phyloP scores from a whole-genome alignment of 2,329 filamentous ascomycete genomes.

The Colletotrichum destructivum region DNA sequence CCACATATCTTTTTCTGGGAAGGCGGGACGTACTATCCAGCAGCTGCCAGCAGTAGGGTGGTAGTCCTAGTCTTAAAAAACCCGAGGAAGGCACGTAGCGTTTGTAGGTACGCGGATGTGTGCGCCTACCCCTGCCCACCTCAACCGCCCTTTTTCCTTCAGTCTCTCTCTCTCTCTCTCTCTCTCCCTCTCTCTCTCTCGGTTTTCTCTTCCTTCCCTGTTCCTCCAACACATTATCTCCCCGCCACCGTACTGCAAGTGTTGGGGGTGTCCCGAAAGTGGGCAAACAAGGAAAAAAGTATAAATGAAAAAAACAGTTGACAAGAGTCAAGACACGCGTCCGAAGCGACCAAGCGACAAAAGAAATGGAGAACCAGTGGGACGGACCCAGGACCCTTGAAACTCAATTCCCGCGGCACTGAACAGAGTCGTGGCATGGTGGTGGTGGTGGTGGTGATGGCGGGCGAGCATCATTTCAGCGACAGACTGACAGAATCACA shows the following conservation, averaged over 20 bases:
- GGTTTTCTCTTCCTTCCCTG: background rate
- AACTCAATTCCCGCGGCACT: conserved; percentile 37
- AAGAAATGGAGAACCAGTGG: conserved; percentile 34
- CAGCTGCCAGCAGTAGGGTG: no score
- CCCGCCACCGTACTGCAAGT: background rate
- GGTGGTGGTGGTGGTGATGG: background rate
- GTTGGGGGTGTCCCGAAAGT: no score
- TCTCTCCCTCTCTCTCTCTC: background rate
- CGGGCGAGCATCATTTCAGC: background rate
- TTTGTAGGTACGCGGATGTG: no score
- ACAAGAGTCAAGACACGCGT: conserved; percentile 40
- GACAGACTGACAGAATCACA: no score
- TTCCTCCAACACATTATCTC: conserved; percentile 3
- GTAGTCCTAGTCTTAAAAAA: no score
- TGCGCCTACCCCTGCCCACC: background rate
- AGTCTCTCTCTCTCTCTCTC: no score
- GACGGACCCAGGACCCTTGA: conserved; percentile 41
- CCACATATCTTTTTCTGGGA: no score
- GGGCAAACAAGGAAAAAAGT: no score
- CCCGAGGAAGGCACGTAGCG: no score
- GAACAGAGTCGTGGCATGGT: background rate
- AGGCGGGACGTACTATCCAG: no score
- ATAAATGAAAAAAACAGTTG: conserved; percentile 5
- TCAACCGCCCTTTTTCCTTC: background rate
- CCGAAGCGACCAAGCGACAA: conserved; percentile 12